These are phyloP conservation scores for Aspergillus luchuensis DNA, from an alignment of 2,329 filamentous ascomycete genomes.

Conservation along the genomic window DNA sequence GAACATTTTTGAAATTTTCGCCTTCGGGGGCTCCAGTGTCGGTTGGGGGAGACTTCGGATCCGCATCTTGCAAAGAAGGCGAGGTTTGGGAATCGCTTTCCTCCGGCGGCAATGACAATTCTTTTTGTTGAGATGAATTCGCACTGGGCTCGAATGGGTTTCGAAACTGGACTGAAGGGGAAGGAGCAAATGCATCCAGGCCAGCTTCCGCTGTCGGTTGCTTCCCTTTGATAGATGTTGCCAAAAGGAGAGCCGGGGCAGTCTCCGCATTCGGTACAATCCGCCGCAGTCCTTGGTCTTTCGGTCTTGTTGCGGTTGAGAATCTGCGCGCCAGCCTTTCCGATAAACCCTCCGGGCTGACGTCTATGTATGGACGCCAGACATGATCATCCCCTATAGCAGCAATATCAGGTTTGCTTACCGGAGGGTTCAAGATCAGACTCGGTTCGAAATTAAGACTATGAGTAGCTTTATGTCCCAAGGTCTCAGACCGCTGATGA, in stretches of 20 bases:
- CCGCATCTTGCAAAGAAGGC: slow-evolving; percentile 24
- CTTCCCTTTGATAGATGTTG: slow-evolving; percentile 38
- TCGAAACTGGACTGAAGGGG: slow-evolving; percentile 32
- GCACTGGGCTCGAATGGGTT: slow-evolving; percentile 33
- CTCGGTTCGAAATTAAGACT: slow-evolving; percentile 32
- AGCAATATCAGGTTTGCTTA: slow-evolving; percentile 1
- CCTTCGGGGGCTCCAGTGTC: slow-evolving; percentile 25
- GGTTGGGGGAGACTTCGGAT: slow-evolving; percentile 26
- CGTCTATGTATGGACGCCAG: slow-evolving; percentile 46
- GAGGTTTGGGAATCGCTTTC: slow-evolving; percentile 20
- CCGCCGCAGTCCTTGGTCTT: slow-evolving; percentile 41
- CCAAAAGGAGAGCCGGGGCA: slow-evolving; percentile 53
- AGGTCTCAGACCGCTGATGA: slow-evolving; percentile 60
- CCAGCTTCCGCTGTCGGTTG: slow-evolving; percentile 26
- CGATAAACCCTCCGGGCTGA: slow-evolving; percentile 27
- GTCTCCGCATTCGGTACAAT: slow-evolving; percentile 48
- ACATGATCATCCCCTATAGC: slow-evolving; percentile 18
- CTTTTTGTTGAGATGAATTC: slow-evolving; percentile 10
- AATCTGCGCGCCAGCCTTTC: slow-evolving; percentile 45
- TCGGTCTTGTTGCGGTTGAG: slow-evolving; percentile 40
- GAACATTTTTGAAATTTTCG: slow-evolving; percentile 36
- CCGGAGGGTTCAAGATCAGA: slow-evolving; percentile 17
- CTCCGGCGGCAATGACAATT: slow-evolving; percentile 13
- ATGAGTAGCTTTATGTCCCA: slow-evolving; percentile 48
- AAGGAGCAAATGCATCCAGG: slow-evolving; percentile 27